Evolutionary conservation across 2,329 filamentous ascomycete genomes (phyloP).

Genomic region (Raffaelea arxii): DNA sequence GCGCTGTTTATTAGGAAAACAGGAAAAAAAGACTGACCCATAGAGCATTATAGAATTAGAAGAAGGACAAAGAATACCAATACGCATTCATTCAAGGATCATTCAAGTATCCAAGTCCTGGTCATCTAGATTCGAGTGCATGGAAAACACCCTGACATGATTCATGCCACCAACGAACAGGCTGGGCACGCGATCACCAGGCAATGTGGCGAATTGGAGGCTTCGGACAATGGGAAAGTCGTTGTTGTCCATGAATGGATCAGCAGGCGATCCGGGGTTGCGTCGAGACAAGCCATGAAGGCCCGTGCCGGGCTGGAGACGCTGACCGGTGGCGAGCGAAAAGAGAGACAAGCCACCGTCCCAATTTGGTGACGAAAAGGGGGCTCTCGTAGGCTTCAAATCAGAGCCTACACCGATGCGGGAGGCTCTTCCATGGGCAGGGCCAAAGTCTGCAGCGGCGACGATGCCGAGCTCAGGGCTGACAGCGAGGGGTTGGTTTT

Average conservation of each 20-base stretch:
- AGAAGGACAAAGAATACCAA: no score
- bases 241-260: no score
- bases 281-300: slow-evolving; percentile 16
- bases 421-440: no score
- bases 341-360: slow-evolving; percentile 38
- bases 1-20: no score
- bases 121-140: slow-evolving; percentile 28
- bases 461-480: slow-evolving; percentile 39
- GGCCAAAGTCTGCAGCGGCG: slow-evolving; percentile 37
- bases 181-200: slow-evolving; percentile 32
- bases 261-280: background rate
- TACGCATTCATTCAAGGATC: no score
- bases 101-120: background rate
- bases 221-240: no score
- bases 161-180: slow-evolving; percentile 33
- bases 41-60: no score
- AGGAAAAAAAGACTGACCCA: no score
- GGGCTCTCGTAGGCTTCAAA: no score
- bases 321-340: slow-evolving; percentile 35
- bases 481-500: slow-evolving; percentile 36
- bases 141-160: slow-evolving; percentile 32
- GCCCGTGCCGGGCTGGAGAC: slow-evolving; percentile 16
- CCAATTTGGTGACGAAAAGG: no score
- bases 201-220: slow-evolving; percentile 36
- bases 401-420: no score